Evolutionary conservation across 345 rosid genomes (phyloP), one percentile per base, ranked within the genome.

Genomic region (Conringia planisiliqua): DNA sequence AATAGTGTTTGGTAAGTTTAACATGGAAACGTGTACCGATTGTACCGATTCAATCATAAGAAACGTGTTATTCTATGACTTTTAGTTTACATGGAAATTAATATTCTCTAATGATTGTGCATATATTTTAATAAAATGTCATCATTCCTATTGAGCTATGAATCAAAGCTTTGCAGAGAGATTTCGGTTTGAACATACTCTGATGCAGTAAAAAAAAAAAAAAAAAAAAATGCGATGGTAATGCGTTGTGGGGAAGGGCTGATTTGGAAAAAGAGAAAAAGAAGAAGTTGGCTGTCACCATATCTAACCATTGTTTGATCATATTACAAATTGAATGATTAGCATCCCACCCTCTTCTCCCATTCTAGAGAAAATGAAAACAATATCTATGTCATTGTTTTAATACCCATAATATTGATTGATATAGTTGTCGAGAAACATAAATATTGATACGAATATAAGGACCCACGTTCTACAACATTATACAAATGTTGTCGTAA

Each of bases 381-480:
- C 9, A 38, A 16, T 20, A 32, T 7, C 38, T 36, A 18, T 72
- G 30, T n/a, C 3, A 54, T 40, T 5, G 24, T 51, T 62, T 62
- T n/a, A 47, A 29, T 72, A 29, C 52, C 8, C 68, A 72, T 63
- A 73, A 42, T 33, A 64, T 43, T 51, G 71, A 55, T 56, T 73
- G 58, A 16, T 65, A 43, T 73, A 43, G 71, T 73, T 73, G 66
- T 65, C 66, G 30, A 55, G 16, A 5, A n/a, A 44, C 8, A 33
- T 56, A 56, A 63, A 30, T 40, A 72, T 62, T 32, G 18, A 20
- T 62, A 71, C 14, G 48, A 71, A 42, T 38, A 36, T 57, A 20
- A 30, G 68, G 78, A 35, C 73, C 78, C 78, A 75, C 55, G 36
- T 60, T 74, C 42, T 17, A 63, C 30, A 65, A 27, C 27, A 11